Conservation (phyloP, 1,284 basidiomycete genomes). For the Porphyrellus sp. region DNA sequence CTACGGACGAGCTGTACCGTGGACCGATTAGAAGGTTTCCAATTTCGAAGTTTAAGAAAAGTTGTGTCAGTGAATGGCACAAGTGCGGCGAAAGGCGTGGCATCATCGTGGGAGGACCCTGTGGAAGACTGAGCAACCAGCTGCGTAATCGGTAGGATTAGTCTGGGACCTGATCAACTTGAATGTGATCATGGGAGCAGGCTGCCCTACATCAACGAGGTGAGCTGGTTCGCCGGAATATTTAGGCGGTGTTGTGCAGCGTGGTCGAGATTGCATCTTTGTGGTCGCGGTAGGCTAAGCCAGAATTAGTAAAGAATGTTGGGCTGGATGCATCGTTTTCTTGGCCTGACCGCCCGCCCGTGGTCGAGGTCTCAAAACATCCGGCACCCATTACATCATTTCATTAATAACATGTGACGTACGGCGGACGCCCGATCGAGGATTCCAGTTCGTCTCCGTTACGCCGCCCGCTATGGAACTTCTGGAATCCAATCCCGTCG, state of each 20-base stretch:
- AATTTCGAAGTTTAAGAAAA: conserved; percentile 8
- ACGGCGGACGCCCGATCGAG: conserved; percentile 4
- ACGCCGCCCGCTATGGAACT: not conserved
- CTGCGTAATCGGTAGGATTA: conserved; percentile 17
- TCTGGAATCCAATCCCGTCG: not conserved
- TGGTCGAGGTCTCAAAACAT: not conserved
- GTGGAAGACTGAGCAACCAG: conserved; percentile 1
- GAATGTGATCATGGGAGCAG: not conserved
- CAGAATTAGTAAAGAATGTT: not conserved
- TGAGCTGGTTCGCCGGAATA: conserved; percentile 9
- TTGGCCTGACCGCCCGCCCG: not conserved
- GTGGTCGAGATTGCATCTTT: not conserved
- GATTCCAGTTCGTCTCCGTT: not conserved
- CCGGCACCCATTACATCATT: not conserved
- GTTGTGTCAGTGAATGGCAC: not conserved
- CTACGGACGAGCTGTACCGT: not conserved
- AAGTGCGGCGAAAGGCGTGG: not conserved
- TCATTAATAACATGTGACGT: conserved; percentile 14
- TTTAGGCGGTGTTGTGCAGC: not conserved
- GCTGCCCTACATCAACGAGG: not conserved
- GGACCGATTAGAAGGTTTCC: conserved; percentile 4
- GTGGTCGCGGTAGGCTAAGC: not conserved
- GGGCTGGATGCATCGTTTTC: not conserved
- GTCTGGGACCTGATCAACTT: conserved; percentile 4
- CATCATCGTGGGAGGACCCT: not conserved